Conservation (phyloP, 2,329 filamentous ascomycete species). For the Monilinia laxa region DNA sequence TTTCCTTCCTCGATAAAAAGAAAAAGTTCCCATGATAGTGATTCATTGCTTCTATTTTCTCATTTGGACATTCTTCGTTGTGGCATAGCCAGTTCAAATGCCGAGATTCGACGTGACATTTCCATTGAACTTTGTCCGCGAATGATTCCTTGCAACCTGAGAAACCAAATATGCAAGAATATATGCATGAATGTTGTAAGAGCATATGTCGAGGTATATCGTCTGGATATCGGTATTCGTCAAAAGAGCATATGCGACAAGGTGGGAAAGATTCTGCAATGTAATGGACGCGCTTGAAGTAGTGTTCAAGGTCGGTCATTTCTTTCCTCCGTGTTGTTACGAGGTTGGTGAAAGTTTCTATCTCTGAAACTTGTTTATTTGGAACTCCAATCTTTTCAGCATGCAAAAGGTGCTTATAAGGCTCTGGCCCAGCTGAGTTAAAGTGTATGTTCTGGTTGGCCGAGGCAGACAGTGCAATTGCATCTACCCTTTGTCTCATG, state of each 20-base stretch:
- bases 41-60: background rate
- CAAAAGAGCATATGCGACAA: conserved; percentile 3
- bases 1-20: background rate
- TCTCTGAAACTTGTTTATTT: too few relatives aligned
- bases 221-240: background rate
- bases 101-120: conserved; percentile 1
- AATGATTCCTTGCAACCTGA: background rate
- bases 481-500: background rate
- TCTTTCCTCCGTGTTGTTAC: background rate
- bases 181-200: background rate
- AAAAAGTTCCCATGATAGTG: background rate
- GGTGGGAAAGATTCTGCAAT: background rate
- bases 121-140: background rate
- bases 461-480: background rate
- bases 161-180: conserved; percentile 8
- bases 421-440: background rate
- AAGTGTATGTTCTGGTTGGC: background rate
- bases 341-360: too few relatives aligned
- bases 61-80: background rate
- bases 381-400: background rate
- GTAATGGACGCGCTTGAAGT: background rate
- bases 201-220: conserved; percentile 3
- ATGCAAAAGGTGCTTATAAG: background rate
- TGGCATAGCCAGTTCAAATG: conserved; percentile 3
- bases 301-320: background rate